These are phyloP conservation scores for Globisporangium spiculum DNA, from an alignment of 352 stramenopile genomes.

Conservation along the genomic window DNA sequence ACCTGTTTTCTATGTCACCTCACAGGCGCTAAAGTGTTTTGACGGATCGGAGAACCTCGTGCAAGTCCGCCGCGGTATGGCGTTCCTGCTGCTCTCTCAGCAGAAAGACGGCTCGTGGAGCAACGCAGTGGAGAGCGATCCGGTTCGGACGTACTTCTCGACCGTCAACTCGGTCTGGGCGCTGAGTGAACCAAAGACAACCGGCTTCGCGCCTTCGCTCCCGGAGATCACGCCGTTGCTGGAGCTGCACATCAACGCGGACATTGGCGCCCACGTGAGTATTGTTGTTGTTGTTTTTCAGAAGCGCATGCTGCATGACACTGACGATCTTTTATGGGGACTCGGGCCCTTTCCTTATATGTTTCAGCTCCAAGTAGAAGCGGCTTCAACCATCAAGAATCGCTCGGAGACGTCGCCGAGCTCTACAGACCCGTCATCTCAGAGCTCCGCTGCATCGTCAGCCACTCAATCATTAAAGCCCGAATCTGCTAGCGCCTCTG, in stretches of 20 bases:
- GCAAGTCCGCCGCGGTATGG: conserved; percentile 60
- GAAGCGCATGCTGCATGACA: not conserved
- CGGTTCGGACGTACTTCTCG: conserved; percentile 37
- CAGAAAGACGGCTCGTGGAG: conserved; percentile 58
- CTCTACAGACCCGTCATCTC: not conserved
- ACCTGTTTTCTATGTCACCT: conserved; percentile 1
- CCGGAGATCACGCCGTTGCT: conserved; percentile 46
- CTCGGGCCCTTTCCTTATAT: not conserved
- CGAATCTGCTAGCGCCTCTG: not conserved
- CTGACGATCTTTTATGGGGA: not conserved
- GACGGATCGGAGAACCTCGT: conserved; percentile 67
- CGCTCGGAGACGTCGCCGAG: not conserved
- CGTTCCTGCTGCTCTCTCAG: conserved; percentile 64
- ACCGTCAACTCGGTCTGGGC: conserved; percentile 52
- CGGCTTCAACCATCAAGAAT: not conserved
- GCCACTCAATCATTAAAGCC: not conserved
- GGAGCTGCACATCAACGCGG: conserved; percentile 60
- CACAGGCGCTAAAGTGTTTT: conserved; percentile 73
- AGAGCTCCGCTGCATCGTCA: not conserved
- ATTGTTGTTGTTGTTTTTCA: not conserved
- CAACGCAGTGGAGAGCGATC: conserved; percentile 21
- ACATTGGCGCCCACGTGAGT: conserved; percentile 24
- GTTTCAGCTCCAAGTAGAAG: not conserved
- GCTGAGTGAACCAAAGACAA: conserved; percentile 36
- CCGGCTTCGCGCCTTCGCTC: conserved; percentile 68